Conservation (phyloP, 2,329 filamentous ascomycete genomes). For the Cordyceps farinosa region DNA sequence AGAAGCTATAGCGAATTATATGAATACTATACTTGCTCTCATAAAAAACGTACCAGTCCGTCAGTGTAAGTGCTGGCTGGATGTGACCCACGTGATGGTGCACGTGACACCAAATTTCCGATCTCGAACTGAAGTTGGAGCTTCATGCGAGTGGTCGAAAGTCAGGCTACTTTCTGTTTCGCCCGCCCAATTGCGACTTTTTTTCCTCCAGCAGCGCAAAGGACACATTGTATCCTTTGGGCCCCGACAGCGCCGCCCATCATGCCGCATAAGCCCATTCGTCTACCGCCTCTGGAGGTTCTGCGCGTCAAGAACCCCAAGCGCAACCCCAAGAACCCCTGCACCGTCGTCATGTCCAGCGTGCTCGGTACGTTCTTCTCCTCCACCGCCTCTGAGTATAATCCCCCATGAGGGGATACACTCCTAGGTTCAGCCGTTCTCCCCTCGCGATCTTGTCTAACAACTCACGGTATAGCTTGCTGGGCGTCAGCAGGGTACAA, state of each 20-base stretch:
- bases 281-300: constrained; percentile 53
- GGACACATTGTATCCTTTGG: no score
- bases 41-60: no score
- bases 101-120: constrained; percentile 7
- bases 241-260: constrained; percentile 18
- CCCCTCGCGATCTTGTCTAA: no score
- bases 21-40: no score
- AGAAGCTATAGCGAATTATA: no score
- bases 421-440: no score
- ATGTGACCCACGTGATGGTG: not conserved
- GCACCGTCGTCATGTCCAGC: constrained; percentile 53
- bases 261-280: constrained; percentile 53
- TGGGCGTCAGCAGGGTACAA: constrained; percentile 78
- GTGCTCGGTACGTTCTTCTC: constrained; percentile 47
- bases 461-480: constrained; percentile 54
- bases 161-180: not conserved
- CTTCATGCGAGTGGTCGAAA: not conserved
- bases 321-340: constrained; percentile 48
- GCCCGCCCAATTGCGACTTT: not conserved
- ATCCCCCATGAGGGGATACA: no score
- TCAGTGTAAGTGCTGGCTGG: not conserved
- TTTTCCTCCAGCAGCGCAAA: not conserved
- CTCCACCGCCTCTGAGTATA: not conserved
- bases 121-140: not conserved
- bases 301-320: constrained; percentile 55